Percentiles rank a stretch among this genome's conserved stretches.
Conservation (phyloP, 768 basidiomycete species). For the Dictyophora rubrovolvata region DNA sequence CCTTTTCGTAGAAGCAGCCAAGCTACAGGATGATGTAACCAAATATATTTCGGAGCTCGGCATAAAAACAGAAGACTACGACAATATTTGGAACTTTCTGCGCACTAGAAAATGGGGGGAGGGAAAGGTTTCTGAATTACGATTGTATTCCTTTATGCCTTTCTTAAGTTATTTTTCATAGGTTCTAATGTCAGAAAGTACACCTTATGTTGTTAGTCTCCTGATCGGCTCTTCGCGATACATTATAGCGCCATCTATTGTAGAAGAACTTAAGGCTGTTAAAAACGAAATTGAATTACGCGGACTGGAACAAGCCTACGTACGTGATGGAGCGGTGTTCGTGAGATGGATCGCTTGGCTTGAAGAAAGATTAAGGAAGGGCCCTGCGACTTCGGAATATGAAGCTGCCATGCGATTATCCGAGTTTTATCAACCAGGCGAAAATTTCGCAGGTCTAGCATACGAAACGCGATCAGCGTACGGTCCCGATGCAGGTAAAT, state of each 20-base stretch:
- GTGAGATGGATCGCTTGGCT: constrained; percentile 89
- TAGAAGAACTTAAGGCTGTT: constrained; percentile 70
- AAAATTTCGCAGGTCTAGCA: constrained; percentile 77
- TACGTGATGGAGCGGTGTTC: constrained; percentile 83
- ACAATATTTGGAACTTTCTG: constrained; percentile 70
- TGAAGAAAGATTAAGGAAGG: constrained; percentile 66
- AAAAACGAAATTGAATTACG: constrained; percentile 76
- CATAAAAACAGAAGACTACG: constrained; percentile 57
- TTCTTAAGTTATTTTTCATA: constrained; percentile 21
- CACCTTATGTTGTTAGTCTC: constrained; percentile 73
- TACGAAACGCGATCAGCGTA: constrained; percentile 89
- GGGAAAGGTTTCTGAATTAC: constrained; percentile 47
- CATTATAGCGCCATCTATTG: constrained; percentile 54
- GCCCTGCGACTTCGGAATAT: constrained; percentile 57
- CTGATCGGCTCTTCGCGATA: constrained; percentile 79
- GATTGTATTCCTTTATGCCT: too few species aligned
- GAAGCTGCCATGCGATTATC: constrained; percentile 73
- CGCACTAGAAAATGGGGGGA: constrained; percentile 65
- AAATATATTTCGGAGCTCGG: constrained; percentile 49
- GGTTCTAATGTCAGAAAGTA: constrained; percentile 62
- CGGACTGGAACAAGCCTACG: constrained; percentile 82
- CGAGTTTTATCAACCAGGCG: constrained; percentile 67
- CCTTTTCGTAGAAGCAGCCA: constrained; percentile 64
- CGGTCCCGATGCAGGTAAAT: constrained; percentile 81
- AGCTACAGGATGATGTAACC: constrained; percentile 48